Conservation (phyloP, 352 stramenopile genomes). For the Phytopythium ostracodes region DNA sequence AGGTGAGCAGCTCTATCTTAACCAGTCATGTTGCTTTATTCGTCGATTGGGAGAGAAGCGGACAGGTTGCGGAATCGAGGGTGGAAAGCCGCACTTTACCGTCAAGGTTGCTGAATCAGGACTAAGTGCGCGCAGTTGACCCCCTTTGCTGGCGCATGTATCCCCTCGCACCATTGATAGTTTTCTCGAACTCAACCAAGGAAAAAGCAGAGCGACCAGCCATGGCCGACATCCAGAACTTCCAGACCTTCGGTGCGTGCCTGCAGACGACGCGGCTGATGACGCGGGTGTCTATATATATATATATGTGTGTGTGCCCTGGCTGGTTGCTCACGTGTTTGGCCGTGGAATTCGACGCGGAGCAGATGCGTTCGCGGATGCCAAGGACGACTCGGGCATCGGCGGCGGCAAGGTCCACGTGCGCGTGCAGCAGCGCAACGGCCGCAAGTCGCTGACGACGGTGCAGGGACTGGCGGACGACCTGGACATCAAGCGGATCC, state of each 20-base stretch:
- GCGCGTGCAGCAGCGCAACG: conserved; percentile 99
- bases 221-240: conserved; percentile 88
- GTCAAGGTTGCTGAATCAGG: neutral
- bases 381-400: conserved; percentile 85
- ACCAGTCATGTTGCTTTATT: neutral
- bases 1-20: too few species aligned
- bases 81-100: conserved; percentile 11
- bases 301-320: neutral
- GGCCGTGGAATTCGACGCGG: conserved; percentile 9
- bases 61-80: neutral
- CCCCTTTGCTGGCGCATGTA: neutral
- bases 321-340: conserved; percentile 4
- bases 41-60: neutral
- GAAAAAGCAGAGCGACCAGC: conserved; percentile 2
- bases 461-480: conserved; percentile 97
- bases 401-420: conserved; percentile 95
- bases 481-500: conserved; percentile 98
- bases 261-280: neutral
- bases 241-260: conserved; percentile 82
- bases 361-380: conserved; percentile 83
- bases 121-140: neutral
- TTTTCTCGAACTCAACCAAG: conserved; percentile 18
- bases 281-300: neutral
- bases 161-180: conserved; percentile 32
- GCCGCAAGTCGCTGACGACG: conserved; percentile 99